Evolutionary conservation across 2,329 filamentous ascomycete genomes (phyloP), one percentile per base, ranked within the genome.

Genomic region (Cyphellophora europaea): DNA sequence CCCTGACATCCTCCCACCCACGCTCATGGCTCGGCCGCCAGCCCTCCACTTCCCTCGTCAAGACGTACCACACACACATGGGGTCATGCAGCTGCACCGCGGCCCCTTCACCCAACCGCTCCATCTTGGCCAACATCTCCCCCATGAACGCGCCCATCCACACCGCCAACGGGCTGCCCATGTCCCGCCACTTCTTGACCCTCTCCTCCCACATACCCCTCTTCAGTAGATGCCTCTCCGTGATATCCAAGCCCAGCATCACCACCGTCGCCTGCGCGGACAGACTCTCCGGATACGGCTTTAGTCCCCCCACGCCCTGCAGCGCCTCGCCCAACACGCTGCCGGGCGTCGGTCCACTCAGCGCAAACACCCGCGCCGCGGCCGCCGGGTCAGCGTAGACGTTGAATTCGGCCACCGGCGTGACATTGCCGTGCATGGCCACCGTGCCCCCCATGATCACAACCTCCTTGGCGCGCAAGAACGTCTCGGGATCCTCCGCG

Each of bases 401-500:
- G 66, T 98, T 98, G 72, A 98, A 98, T 57, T 98, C 91, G 43
- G 84, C 86, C 10, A 81, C 74, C 2, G 91, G 89, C 0, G 74
- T 79, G 46, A 79, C 77, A 58, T 98, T 98, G 48, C 91, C 91
- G 33, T 78, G 72, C 29, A 77, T 64, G 40, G 82, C 70, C 35
- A 98, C 73, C 15, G 84, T 79, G 40, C 91, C 91, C 40, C 89
- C 91, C 91, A 98, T 98, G 30, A 95, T 83, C 3, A 94, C 80
- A 3, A 98, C 73, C 59, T 96, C 87, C 57, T 93, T 93, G 32
- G 79, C 84, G 28, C 78, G 77, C 36, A 98, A 69, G 58, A 98
- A 95, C 0, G 87, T 80, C 58, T 89, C 85, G 0, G 88, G 80
- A 48, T 96, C 89, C 51, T 86, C 77, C 11, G 86, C 79, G 3